Evolutionary conservation across 345 rosid genomes (phyloP).

Genomic region (Citrus reticulata): DNA sequence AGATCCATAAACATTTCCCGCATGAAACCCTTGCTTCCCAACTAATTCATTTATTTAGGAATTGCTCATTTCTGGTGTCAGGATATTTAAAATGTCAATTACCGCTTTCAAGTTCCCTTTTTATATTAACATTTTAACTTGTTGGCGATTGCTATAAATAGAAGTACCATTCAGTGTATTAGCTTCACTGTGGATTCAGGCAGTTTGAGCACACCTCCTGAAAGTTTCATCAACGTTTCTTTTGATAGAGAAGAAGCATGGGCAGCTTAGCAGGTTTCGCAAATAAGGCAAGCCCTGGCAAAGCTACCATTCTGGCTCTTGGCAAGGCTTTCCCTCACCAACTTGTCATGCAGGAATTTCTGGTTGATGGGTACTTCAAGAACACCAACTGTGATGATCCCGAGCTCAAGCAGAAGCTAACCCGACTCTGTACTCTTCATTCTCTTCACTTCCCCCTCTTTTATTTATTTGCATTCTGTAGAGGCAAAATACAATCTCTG

Average conservation of each 20-base stretch:
- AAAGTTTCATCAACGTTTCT: not conserved
- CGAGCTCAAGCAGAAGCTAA: conserved; percentile 80
- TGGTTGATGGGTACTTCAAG: conserved; percentile 89
- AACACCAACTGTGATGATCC: conserved; percentile 91
- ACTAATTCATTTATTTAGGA: conserved; percentile 29
- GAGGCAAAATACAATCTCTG: not conserved
- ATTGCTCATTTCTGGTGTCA: conserved; percentile 3
- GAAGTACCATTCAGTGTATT: not conserved
- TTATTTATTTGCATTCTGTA: not conserved
- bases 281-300: conserved; percentile 45
- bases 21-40: conserved; percentile 43
- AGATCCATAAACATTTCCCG: conserved; percentile 15
- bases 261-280: conserved; percentile 42
- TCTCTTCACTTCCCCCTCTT: conserved; percentile 8
- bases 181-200: conserved; percentile 18
- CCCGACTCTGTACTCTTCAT: conserved; percentile 75
- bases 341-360: conserved; percentile 91
- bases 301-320: conserved; percentile 79
- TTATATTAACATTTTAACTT: not conserved
- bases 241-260: conserved; percentile 31
- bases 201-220: not conserved
- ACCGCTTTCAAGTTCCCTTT: not conserved
- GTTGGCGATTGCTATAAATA: conserved; percentile 26
- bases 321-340: conserved; percentile 98
- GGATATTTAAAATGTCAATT: not conserved